Conservation (phyloP, 306 rosid species). For the Alnus glutinosa region DNA sequence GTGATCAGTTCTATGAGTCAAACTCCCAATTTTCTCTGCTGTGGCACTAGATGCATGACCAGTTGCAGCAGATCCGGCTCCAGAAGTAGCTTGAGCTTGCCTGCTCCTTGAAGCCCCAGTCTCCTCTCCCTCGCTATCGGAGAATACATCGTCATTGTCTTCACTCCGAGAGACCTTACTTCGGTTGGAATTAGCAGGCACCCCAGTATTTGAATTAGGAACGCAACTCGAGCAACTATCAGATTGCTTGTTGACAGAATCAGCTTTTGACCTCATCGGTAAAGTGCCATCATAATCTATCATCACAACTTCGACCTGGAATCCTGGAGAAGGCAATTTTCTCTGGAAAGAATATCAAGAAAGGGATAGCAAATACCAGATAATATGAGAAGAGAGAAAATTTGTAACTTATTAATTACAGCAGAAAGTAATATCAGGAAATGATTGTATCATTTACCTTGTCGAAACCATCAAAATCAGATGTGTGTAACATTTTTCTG, state of each 20-base stretch:
- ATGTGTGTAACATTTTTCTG: constrained; percentile 47
- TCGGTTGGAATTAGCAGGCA: constrained; percentile 36
- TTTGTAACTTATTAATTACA: background rate
- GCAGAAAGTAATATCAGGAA: constrained; percentile 8
- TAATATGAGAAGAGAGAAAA: background rate
- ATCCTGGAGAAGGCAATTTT: constrained; percentile 82
- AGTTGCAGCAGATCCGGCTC: constrained; percentile 28
- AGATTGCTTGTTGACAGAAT: constrained; percentile 49
- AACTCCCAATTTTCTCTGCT: constrained; percentile 30
- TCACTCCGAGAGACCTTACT: constrained; percentile 39
- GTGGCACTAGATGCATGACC: constrained; percentile 45
- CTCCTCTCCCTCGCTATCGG: constrained; percentile 86
- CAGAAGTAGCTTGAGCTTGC: constrained; percentile 24
- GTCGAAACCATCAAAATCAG: constrained; percentile 87
- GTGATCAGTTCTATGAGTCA: constrained; percentile 34
- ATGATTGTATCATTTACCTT: constrained; percentile 51
- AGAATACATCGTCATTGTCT: constrained; percentile 77
- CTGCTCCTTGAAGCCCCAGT: constrained; percentile 27
- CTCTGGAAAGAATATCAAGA: constrained; percentile 53
- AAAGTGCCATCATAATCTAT: constrained; percentile 64
- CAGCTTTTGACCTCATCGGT: constrained; percentile 42
- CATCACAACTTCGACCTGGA: constrained; percentile 85
- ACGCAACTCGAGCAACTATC: constrained; percentile 33
- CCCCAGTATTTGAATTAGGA: constrained; percentile 31
- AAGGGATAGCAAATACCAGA: constrained; percentile 11